A percentile compares a stretch with the other conserved stretches of the same genome.
Evolutionary conservation across 306 rosid species (phyloP).

Genomic region (Abrus precatorius): DNA sequence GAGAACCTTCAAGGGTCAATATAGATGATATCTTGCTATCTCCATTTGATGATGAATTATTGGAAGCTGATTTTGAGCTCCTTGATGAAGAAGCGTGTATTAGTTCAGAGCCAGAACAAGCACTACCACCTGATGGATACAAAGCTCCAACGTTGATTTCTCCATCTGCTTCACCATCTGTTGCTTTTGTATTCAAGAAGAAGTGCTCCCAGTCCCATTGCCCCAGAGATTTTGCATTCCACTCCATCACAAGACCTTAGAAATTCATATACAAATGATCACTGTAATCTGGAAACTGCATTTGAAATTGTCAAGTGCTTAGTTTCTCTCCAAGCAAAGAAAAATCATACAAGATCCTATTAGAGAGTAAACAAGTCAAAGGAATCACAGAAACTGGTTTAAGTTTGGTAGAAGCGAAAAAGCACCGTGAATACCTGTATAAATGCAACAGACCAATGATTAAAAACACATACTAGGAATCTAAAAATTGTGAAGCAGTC

Average conservation of each 20-base stretch:
- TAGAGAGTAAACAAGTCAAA: constrained; percentile 7
- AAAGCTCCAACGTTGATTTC: constrained; percentile 65
- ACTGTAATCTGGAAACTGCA: constrained; percentile 58
- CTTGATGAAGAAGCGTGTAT: constrained; percentile 62
- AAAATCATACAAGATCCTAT: constrained; percentile 29
- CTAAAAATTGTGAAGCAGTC: constrained; percentile 15
- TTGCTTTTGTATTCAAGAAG: constrained; percentile 60
- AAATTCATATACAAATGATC: constrained; percentile 43
- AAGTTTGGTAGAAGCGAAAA: constrained; percentile 17
- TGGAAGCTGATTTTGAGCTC: constrained; percentile 80
- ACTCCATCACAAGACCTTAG: constrained; percentile 73
- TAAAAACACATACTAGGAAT: constrained; percentile 12
- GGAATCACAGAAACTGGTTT: constrained; percentile 10
- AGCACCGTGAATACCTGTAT: constrained; percentile 17
- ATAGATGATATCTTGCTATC: constrained; percentile 68
- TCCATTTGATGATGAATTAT: constrained; percentile 72
- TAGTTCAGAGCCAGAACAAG: constrained; percentile 65
- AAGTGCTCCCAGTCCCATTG: constrained; percentile 90
- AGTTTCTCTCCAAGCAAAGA: constrained; percentile 26
- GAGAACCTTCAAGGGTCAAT: constrained; percentile 66
- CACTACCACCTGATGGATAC: constrained; percentile 65
- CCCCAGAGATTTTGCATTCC: constrained; percentile 73
- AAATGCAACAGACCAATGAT: constrained; percentile 23
- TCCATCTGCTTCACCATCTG: constrained; percentile 65
- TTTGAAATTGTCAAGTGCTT: constrained; percentile 19